Evolutionary conservation across 139 green algal genomes (phyloP).

Genomic region (Medakamo hakoo): DNA sequence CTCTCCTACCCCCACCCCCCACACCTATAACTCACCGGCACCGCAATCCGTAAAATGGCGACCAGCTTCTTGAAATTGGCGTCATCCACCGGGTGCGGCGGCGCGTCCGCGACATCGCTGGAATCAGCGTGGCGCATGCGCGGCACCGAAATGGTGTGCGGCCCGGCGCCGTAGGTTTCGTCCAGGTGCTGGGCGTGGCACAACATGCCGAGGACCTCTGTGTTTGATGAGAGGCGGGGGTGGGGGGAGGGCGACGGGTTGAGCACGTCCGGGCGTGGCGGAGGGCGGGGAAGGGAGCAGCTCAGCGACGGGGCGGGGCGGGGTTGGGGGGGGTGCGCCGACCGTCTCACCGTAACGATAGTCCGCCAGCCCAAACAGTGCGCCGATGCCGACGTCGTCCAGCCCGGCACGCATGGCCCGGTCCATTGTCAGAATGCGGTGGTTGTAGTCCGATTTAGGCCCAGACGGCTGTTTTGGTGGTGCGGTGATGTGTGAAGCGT

Average conservation of each 20-base stretch:
- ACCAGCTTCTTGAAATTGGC: conserved; percentile 53
- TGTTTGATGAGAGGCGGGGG: too few relatives aligned
- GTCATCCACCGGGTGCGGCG: conserved; percentile 32
- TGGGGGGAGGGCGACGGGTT: too few relatives aligned
- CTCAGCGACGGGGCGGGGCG: too few relatives aligned
- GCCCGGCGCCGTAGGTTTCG: conserved; percentile 37
- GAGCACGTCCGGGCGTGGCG: too few relatives aligned
- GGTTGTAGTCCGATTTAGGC: conserved; percentile 46
- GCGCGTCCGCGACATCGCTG: conserved; percentile 20
- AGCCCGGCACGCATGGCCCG: conserved; percentile 41
- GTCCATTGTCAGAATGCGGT: conserved; percentile 44
- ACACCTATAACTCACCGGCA: too few relatives aligned
- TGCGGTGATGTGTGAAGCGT: neutral
- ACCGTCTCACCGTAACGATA: conserved; percentile 30
- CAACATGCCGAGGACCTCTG: conserved; percentile 41
- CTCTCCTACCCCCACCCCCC: neutral
- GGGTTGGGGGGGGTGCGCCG: too few relatives aligned
- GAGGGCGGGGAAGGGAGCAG: too few relatives aligned
- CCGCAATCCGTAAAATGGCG: conserved; percentile 43
- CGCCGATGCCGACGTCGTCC: conserved; percentile 52
- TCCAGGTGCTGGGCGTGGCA: conserved; percentile 50
- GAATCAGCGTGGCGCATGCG: conserved; percentile 49
- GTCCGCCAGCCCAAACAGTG: conserved; percentile 48
- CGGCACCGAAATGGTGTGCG: conserved; percentile 47
- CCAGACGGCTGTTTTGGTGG: conserved; percentile 10